These are phyloP conservation scores for Iberis amara DNA, from an alignment of 441 rosid genomes.

Conservation along the genomic window DNA sequence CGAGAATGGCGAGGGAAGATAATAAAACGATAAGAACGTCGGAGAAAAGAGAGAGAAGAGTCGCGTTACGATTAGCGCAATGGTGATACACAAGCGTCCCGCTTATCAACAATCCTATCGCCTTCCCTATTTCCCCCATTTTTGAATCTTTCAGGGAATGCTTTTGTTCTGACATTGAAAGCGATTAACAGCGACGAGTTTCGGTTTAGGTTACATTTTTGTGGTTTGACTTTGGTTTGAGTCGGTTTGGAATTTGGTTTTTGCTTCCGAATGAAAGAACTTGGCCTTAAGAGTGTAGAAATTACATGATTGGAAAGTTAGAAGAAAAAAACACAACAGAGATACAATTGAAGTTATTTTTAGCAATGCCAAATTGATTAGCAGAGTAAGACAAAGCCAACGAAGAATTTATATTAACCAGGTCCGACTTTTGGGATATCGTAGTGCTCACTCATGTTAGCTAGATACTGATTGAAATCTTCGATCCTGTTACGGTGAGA, in stretches of 20 bases:
- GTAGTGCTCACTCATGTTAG: conserved; percentile 65
- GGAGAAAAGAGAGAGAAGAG: conserved; percentile 67
- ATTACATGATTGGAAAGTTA: conserved; percentile 18
- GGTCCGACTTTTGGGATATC: conserved; percentile 72
- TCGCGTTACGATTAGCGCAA: conserved; percentile 72
- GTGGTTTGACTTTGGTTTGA: no score
- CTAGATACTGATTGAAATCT: conserved; percentile 58
- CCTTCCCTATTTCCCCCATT: conserved; percentile 58
- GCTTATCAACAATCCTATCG: conserved; percentile 61
- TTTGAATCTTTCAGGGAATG: no score
- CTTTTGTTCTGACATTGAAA: no score
- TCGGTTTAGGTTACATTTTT: no score
- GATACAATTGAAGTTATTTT: conserved; percentile 15
- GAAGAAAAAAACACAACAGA: conserved; percentile 3
- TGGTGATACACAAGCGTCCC: conserved; percentile 84
- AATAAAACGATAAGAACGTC: conserved; percentile 90
- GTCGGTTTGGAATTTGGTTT: no score
- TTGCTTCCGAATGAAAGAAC: no score
- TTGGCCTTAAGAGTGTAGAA: no score
- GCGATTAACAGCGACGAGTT: no score
- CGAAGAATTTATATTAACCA: conserved; percentile 31
- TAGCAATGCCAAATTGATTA: conserved; percentile 16
- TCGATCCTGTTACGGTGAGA: conserved; percentile 64
- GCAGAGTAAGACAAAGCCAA: conserved; percentile 14
- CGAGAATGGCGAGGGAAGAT: conserved; percentile 94